These are phyloP conservation scores for Vigna reflexopilosa DNA, from an alignment of 306 rosid species.

Conservation along the genomic window DNA sequence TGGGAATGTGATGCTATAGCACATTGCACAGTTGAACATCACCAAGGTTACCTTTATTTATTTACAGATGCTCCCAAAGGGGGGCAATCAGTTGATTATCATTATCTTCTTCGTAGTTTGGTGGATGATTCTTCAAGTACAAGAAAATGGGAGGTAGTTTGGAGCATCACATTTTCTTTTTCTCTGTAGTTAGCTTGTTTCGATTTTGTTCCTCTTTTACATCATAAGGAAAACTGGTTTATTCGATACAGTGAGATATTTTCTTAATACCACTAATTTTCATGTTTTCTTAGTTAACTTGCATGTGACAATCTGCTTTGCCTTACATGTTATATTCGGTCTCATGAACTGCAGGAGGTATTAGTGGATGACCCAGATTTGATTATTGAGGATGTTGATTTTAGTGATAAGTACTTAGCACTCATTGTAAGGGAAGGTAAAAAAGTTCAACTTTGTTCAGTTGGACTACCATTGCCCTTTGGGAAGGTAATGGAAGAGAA, in stretches of 20 bases:
- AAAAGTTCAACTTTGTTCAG: conserved; percentile 74
- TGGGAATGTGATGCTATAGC: conserved; percentile 85
- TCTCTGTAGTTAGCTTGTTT: neutral
- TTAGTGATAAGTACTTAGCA: conserved; percentile 73
- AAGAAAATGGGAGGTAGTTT: conserved; percentile 89
- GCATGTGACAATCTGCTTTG: conserved; percentile 23
- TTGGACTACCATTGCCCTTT: conserved; percentile 71
- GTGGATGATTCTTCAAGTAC: conserved; percentile 58
- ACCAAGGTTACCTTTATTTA: conserved; percentile 74
- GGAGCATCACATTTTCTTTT: neutral
- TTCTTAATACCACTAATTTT: conserved; percentile 16
- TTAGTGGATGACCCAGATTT: conserved; percentile 58
- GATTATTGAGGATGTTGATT: conserved; percentile 78
- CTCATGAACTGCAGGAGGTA: conserved; percentile 66
- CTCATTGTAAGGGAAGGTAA: conserved; percentile 70
- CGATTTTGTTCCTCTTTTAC: conserved; percentile 1
- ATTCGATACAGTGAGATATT: conserved; percentile 24
- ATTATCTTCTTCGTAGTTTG: conserved; percentile 78
- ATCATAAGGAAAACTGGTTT: conserved; percentile 8
- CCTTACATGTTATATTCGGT: conserved; percentile 24
- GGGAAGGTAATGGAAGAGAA: conserved; percentile 64
- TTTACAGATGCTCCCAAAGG: conserved; percentile 86
- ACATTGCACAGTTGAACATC: conserved; percentile 90
- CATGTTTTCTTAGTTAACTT: conserved; percentile 20
- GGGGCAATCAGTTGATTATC: conserved; percentile 66